Conservation (phyloP, 2,329 filamentous ascomycete species). For the Phialocephala sp. region DNA sequence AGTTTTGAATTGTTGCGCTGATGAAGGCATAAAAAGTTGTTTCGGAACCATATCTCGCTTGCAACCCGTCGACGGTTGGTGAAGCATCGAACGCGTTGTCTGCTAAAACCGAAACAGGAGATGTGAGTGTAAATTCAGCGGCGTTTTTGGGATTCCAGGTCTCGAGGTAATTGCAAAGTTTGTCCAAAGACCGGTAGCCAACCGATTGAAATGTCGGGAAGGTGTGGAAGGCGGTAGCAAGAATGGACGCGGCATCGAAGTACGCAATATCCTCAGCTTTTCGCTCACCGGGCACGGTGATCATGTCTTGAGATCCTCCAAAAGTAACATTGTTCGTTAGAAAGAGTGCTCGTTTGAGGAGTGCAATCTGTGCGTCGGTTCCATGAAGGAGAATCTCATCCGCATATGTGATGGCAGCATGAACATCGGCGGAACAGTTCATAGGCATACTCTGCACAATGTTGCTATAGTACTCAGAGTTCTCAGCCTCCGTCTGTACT, state of each 20-base stretch:
- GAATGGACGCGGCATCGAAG: slow-evolving; percentile 10
- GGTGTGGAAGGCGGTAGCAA: neutral
- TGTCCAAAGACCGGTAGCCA: slow-evolving; percentile 9
- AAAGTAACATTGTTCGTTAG: slow-evolving; percentile 7
- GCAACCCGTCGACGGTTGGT: slow-evolving; percentile 8
- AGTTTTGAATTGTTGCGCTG: slow-evolving; percentile 4
- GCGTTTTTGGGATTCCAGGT: slow-evolving; percentile 14
- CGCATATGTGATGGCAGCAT: slow-evolving; percentile 22
- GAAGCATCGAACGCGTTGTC: slow-evolving; percentile 5
- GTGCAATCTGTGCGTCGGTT: slow-evolving; percentile 16
- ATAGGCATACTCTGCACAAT: slow-evolving; percentile 21
- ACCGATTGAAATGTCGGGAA: slow-evolving; percentile 7
- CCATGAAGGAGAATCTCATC: slow-evolving; percentile 19
- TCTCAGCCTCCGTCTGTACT: slow-evolving; percentile 17
- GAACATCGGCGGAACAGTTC: slow-evolving; percentile 26
- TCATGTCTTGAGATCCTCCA: neutral
- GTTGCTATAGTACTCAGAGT: slow-evolving; percentile 17
- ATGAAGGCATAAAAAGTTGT: slow-evolving; percentile 15
- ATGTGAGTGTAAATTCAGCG: neutral
- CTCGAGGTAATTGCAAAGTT: slow-evolving; percentile 15
- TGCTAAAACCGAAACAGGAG: neutral
- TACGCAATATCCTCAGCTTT: neutral
- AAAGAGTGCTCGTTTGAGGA: slow-evolving; percentile 17
- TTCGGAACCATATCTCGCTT: slow-evolving; percentile 4
- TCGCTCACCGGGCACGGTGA: neutral